phyloP scores from a whole-genome alignment of 1,284 basidiomycete genomes.

The Leccinum fallax region DNA sequence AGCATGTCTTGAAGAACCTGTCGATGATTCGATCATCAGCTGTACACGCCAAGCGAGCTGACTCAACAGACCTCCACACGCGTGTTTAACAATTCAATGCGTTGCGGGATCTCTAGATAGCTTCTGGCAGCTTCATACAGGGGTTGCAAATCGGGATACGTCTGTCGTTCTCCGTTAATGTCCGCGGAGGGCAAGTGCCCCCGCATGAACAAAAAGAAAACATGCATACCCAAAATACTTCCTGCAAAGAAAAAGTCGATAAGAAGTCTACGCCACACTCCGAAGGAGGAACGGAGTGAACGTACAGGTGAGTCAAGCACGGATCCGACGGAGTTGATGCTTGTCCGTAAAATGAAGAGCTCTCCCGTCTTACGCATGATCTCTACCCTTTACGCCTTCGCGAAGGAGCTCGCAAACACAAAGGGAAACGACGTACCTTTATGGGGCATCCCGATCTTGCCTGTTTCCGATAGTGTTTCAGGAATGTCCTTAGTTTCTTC shows the following conservation, averaged over 20 bases:
- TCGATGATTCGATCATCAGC: constrained; percentile 9
- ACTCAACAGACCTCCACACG: constrained; percentile 75
- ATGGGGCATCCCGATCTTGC: constrained; percentile 89
- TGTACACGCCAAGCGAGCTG: constrained; percentile 3
- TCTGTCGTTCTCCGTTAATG: constrained; percentile 44
- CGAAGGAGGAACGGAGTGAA: constrained; percentile 17
- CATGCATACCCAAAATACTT: constrained; percentile 85
- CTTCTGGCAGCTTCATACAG: constrained; percentile 91
- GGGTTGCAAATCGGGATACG: constrained; percentile 92
- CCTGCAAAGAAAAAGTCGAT: constrained; percentile 46
- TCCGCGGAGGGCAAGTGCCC: constrained; percentile 12
- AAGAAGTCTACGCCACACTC: neutral
- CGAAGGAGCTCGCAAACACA: constrained; percentile 5
- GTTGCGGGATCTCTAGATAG: constrained; percentile 94
- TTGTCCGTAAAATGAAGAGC: constrained; percentile 91
- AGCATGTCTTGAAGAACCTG: constrained; percentile 97
- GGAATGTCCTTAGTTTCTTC: constrained; percentile 98
- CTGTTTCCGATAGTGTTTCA: constrained; percentile 90
- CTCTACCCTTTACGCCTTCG: constrained; percentile 49
- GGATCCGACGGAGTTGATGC: constrained; percentile 94
- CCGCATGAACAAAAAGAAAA: constrained; percentile 1
- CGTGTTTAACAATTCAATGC: constrained; percentile 91
- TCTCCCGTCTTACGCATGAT: constrained; percentile 99
- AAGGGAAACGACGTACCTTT: constrained; percentile 50
- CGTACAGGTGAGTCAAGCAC: constrained; percentile 92